Conservation (phyloP, 2,329 filamentous ascomycete species). For the Aspergillus fumigatus region DNA sequence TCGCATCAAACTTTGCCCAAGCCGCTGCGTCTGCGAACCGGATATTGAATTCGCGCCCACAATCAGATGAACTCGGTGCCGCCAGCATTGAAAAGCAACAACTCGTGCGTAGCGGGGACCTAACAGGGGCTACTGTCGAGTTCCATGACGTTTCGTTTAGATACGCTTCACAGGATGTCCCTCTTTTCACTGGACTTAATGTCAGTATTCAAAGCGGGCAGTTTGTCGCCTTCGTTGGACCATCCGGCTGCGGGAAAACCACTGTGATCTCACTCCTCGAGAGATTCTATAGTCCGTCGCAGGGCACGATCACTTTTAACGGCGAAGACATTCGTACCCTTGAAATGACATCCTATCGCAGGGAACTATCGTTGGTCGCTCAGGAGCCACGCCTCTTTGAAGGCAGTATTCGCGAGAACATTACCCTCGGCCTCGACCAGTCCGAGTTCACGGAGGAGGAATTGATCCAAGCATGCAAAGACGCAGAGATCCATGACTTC, state of each 20-base stretch:
- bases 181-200: constrained; percentile 29
- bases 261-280: constrained; percentile 44
- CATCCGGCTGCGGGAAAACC: constrained; percentile 47
- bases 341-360: constrained; percentile 28
- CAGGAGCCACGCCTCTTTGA: constrained; percentile 46
- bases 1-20: constrained; percentile 53
- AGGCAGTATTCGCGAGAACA: constrained; percentile 45
- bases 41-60: constrained; percentile 26
- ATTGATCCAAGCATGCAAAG: constrained; percentile 45
- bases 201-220: constrained; percentile 36
- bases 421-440: constrained; percentile 42
- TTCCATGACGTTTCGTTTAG: constrained; percentile 16
- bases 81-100: not conserved
- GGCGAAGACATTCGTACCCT: constrained; percentile 26
- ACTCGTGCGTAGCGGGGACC: not conserved
- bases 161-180: constrained; percentile 30
- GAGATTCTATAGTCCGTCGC: constrained; percentile 42
- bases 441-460: constrained; percentile 30
- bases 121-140: not conserved
- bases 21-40: constrained; percentile 35
- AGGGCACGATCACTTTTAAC: constrained; percentile 37
- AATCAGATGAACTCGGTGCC: not conserved
- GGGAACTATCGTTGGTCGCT: constrained; percentile 30
- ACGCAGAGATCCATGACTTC: constrained; percentile 52
- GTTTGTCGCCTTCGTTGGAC: constrained; percentile 45